Evolutionary conservation across 2,329 filamentous ascomycete genomes (phyloP), one percentile per base, ranked within the genome.

Genomic region (Neonectria ditissima): DNA sequence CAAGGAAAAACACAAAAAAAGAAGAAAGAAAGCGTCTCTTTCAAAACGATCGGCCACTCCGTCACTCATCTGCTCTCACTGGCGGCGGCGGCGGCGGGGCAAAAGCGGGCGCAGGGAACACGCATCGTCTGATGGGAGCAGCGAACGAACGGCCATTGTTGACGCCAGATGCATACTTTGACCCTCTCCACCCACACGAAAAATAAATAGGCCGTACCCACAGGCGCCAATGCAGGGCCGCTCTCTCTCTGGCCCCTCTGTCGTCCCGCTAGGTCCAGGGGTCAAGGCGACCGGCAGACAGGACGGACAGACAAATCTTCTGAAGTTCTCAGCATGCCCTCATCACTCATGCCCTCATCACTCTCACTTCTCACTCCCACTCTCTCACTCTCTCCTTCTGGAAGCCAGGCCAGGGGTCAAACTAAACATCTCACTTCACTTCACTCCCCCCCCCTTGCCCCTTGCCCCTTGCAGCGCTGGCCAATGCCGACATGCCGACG

Each of bases 401-500:
- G 24, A 26, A 26, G n/a, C n/a, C n/a, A n/a, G n/a, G n/a, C n/a
- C 24, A 26, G 24, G 24, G 24, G 24, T 26, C 4, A 26, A 26
- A 26, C 24, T 26, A 37, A n/a, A 37, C 34, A 37, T 37, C 14
- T 37, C 34, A 37, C 34, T n/a, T n/a, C n/a, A n/a, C n/a, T n/a
- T n/a, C n/a, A n/a, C n/a, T n/a, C n/a, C n/a, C n/a, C n/a, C n/a
- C n/a, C n/a, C n/a, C n/a, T n/a, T n/a, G n/a, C n/a, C n/a, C n/a
- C n/a, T n/a, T 32, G 8, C 30, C 30, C 30, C 30, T 32, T 32
- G 30, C 30, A 37, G 13, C 51, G 32, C 47, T 37, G 59, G 63
- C 61, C 59, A 62, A 69, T 66, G 62, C 62, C 62, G 48, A 56
- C 48, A 55, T 64, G 62, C 66, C 68, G 65, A 64, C 28, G 54